Conservation (phyloP, 2,329 filamentous ascomycete species). For the Curvularia sp. region DNA sequence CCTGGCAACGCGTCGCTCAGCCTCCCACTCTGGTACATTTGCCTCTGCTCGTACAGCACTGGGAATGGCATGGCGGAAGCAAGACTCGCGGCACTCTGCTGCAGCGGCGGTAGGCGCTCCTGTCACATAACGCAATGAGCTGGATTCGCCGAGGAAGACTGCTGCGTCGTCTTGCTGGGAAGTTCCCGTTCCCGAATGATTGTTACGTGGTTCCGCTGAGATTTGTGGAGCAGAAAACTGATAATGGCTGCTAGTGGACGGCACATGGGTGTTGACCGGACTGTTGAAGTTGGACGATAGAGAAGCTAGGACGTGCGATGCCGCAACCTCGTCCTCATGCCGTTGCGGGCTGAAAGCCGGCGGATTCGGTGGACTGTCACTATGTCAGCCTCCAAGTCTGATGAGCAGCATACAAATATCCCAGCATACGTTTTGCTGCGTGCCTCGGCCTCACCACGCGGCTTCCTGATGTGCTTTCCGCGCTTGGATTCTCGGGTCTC, state of each 20-base stretch:
- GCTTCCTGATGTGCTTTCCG: slow-evolving; percentile 50
- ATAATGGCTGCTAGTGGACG: slow-evolving; percentile 17
- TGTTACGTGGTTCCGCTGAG: slow-evolving; percentile 18
- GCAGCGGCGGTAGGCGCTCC: slow-evolving; percentile 45
- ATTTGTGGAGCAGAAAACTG: slow-evolving; percentile 25
- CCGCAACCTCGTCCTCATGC: slow-evolving; percentile 39
- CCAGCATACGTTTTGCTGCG: slow-evolving; percentile 26
- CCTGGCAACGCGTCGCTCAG: slow-evolving; percentile 42
- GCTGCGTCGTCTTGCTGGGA: slow-evolving; percentile 37
- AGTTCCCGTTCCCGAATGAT: slow-evolving; percentile 24
- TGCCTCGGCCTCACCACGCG: slow-evolving; percentile 27
- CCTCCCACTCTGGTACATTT: slow-evolving; percentile 48
- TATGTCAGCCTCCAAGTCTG: not conserved
- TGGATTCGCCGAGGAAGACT: slow-evolving; percentile 57
- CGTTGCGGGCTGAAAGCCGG: slow-evolving; percentile 24
- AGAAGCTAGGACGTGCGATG: slow-evolving; percentile 40
- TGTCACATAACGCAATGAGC: slow-evolving; percentile 58
- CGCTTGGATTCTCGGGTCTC: slow-evolving; percentile 54
- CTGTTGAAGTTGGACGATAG: slow-evolving; percentile 38
- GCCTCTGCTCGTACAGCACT: slow-evolving; percentile 45
- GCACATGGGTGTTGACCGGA: slow-evolving; percentile 24
- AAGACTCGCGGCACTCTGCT: slow-evolving; percentile 24
- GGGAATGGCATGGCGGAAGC: slow-evolving; percentile 43
- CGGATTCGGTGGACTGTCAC: slow-evolving; percentile 1
- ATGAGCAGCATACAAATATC: too few relatives aligned